Conservation (phyloP, 345 rosid genomes). For the Syzygium oleosum region DNA sequence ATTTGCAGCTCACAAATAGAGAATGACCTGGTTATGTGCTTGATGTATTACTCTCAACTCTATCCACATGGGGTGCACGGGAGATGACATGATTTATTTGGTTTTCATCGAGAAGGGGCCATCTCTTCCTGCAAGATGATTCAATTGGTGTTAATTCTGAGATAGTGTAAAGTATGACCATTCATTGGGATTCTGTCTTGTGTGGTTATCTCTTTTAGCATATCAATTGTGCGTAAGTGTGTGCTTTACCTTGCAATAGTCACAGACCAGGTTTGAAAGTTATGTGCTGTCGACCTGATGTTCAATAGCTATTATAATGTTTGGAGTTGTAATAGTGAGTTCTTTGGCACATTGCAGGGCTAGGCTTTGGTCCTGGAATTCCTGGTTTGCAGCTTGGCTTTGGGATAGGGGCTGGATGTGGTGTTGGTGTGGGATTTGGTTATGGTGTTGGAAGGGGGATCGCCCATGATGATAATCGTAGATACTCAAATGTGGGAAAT, state of each 20-base stretch:
- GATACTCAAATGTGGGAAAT: constrained; percentile 46
- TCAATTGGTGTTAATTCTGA: background rate
- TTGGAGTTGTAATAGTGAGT: background rate
- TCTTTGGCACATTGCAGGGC: constrained; percentile 28
- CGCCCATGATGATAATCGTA: constrained; percentile 42
- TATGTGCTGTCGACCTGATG: background rate
- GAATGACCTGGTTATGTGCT: background rate
- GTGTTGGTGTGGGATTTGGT: constrained; percentile 81
- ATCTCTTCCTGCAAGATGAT: background rate
- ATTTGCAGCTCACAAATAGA: background rate
- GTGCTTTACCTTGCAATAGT: background rate
- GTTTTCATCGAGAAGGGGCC: background rate
- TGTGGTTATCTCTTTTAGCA: background rate
- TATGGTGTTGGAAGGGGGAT: constrained; percentile 76
- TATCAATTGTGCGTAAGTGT: background rate
- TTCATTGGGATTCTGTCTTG: background rate
- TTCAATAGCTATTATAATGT: background rate
- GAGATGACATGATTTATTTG: background rate
- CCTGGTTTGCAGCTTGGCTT: constrained; percentile 77
- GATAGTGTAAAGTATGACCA: background rate
- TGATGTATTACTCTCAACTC: background rate
- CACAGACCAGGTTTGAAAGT: background rate
- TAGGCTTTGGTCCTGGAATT: constrained; percentile 77
- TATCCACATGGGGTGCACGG: background rate
- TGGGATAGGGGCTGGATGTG: constrained; percentile 85